phyloP scores from a whole-genome alignment of 129 eudicot species.

The Ambrosia artemisiifolia region DNA sequence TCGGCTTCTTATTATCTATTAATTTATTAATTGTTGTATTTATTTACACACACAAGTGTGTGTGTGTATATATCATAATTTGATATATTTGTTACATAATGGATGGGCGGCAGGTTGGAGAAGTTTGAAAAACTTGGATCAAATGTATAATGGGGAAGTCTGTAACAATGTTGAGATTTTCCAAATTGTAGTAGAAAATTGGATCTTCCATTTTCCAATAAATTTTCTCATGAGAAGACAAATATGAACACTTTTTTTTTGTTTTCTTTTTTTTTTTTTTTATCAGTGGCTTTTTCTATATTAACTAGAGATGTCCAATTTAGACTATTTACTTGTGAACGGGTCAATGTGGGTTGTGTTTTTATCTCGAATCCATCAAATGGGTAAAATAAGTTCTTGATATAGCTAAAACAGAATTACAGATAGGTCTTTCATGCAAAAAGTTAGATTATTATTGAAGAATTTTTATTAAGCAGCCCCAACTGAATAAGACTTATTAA shows the following conservation, averaged over 20 bases:
- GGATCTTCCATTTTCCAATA: neutral
- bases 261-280: too few relatives aligned
- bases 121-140: too few relatives aligned
- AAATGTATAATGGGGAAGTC: too few relatives aligned
- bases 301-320: neutral
- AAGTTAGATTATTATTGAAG: too few relatives aligned
- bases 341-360: neutral
- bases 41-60: too few relatives aligned
- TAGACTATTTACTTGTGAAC: neutral
- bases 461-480: too few relatives aligned
- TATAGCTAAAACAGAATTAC: neutral
- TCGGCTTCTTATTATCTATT: too few relatives aligned
- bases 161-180: neutral
- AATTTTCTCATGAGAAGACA: neutral
- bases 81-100: constrained; percentile 21
- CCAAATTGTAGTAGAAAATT: constrained; percentile 1
- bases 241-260: neutral
- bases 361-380: neutral
- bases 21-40: too few relatives aligned
- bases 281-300: neutral
- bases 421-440: too few relatives aligned
- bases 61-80: too few relatives aligned
- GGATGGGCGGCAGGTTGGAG: too few relatives aligned
- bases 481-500: too few relatives aligned
- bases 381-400: neutral